These are phyloP conservation scores for Dioszegia crocea DNA, from an alignment of 768 basidiomycete genomes.

Conservation along the genomic window DNA sequence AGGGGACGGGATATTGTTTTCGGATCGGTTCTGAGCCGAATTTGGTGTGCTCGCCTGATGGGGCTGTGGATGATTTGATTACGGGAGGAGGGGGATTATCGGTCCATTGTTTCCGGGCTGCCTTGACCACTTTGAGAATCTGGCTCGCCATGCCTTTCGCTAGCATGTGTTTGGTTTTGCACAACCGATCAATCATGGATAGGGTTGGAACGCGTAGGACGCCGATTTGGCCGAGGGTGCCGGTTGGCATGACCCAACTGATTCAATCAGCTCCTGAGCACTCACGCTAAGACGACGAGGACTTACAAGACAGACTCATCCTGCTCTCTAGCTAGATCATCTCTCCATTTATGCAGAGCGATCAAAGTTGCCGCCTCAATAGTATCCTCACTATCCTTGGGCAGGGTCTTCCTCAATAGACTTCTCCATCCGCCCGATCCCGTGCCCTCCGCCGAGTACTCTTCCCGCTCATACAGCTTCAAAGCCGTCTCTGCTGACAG, in stretches of 20 bases:
- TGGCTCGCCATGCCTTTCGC: not conserved
- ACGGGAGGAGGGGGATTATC: not conserved
- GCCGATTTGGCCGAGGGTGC: conserved; percentile 16
- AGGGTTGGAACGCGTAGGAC: not conserved
- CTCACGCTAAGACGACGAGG: not conserved
- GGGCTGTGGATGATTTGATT: not conserved
- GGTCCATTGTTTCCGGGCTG: conserved; percentile 1
- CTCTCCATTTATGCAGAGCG: conserved; percentile 76
- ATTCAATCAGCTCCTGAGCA: not conserved
- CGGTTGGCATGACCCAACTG: conserved; percentile 37
- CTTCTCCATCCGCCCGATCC: conserved; percentile 74
- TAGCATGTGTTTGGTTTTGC: not conserved
- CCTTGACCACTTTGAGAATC: not conserved
- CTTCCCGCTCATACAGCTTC: conserved; percentile 64
- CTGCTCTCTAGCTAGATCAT: conserved; percentile 68
- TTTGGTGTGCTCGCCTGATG: not conserved
- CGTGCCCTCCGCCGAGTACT: conserved; percentile 65
- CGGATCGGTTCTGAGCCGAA: not conserved
- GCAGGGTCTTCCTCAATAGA: conserved; percentile 79
- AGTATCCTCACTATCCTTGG: conserved; percentile 50
- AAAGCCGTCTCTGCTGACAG: conserved; percentile 74
- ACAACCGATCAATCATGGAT: not conserved
- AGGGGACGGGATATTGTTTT: not conserved
- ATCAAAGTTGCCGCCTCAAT: conserved; percentile 64
- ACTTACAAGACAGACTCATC: conserved; percentile 78